Base-by-base conservation (phyloP, 148 eudicot genomes). In the Amaranthus palmeri region DNA sequence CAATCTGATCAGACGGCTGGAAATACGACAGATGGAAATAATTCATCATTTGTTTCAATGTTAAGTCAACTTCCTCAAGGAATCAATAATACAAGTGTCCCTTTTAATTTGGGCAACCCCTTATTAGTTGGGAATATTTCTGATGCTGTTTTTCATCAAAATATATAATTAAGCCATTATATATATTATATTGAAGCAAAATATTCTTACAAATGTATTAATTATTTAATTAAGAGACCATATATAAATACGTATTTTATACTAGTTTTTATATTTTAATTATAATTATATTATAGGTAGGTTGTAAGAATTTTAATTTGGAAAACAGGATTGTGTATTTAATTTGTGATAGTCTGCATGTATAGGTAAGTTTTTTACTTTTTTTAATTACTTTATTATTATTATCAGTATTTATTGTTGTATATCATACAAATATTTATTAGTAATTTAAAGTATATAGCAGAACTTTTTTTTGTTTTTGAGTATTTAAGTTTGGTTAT, bases 51-150 rank as follows among this genome's bases (percentile, higher is more conserved):
- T 67, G 79, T 75, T 10, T 72, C 82, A 9, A 71, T 80, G 74
- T 49, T 80, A 47, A 75, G 71, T 47, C 79, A 75, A 75, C 57
- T 80, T 58, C 82, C 82, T 44, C 76, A 75, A 45, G 79, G 73
- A 53, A 68, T 18, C 3, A 73, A 3, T 63, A 18, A 1, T 48
- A 65, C 54, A 50, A 60, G 5, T 65, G 51, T 44, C 15, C 56
- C 64, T 58, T 78, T 59, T 72, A 60, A 63, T 41, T 64, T 77
- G 80, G 76, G 75, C 13, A 67, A 66, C 64, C 77, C 74, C 10
- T 71, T 80, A 7, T 44, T 72, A 46, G 79, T 60, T 70, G 78
- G 76, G 66, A 65, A 69, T n/a, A 54, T 71, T 42, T 65, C 60
- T 71, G 81, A 58, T 53, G 76, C 69, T 4, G 77, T 78, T 78